Evolutionary conservation across 225 moss, liverwort and hornwort species (phyloP).

Genomic region (Pseudoscleropodium purum): DNA sequence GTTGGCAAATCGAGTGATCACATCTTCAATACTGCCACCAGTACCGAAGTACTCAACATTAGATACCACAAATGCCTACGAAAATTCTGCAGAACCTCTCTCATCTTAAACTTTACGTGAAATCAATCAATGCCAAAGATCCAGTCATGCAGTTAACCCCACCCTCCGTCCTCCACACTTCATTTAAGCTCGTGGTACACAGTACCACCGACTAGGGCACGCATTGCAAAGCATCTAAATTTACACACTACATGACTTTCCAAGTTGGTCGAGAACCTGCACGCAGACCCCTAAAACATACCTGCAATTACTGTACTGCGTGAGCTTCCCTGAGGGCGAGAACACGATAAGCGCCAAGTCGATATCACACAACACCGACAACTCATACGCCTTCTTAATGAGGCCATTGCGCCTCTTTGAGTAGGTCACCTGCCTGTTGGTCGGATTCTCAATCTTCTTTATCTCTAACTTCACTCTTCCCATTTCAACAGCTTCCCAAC

Average conservation of each 20-base stretch:
- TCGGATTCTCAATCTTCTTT: constrained; percentile 64
- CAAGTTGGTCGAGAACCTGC: not conserved
- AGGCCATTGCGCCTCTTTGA: constrained; percentile 59
- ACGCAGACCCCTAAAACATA: not conserved
- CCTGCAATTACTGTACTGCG: constrained; percentile 58
- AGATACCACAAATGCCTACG: not conserved
- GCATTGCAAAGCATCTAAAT: not conserved
- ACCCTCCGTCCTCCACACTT: not conserved
- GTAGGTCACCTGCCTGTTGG: constrained; percentile 56
- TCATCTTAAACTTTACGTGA: not conserved
- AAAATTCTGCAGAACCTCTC: not conserved
- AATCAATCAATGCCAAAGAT: not conserved
- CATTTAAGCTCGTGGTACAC: not conserved
- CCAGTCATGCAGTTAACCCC: not conserved
- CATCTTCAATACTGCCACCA: constrained; percentile 43
- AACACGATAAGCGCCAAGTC: constrained; percentile 57
- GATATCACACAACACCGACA: constrained; percentile 53
- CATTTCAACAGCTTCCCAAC: constrained; percentile 3
- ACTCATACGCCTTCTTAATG: constrained; percentile 56
- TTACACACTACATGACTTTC: not conserved
- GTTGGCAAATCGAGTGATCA: constrained; percentile 54
- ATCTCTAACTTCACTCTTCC: constrained; percentile 58
- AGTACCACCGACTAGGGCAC: not conserved
- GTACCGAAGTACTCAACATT: not conserved
- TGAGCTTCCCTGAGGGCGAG: constrained; percentile 53